phyloP scores from a whole-genome alignment of 768 basidiomycete genomes.

The Exidia glandulosa region DNA sequence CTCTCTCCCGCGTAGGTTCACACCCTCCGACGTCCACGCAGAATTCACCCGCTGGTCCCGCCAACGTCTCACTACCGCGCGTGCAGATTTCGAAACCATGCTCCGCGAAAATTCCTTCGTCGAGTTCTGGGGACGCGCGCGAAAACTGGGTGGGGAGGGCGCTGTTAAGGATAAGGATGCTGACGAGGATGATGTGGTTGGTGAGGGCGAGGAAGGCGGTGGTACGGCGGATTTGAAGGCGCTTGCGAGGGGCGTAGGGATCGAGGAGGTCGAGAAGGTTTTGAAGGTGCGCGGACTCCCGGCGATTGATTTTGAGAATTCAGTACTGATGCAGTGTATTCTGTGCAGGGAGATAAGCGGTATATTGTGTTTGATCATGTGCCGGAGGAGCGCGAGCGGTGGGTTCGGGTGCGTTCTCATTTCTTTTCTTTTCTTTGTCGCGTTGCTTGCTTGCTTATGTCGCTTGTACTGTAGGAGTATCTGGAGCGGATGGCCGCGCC shows the following conservation, averaged over 20 bases:
- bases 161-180: constrained; percentile 55
- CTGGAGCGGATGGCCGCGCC: constrained; percentile 57
- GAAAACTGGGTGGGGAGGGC: constrained; percentile 70
- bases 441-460: constrained; percentile 1
- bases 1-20: too few species aligned
- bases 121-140: constrained; percentile 90
- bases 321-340: too few species aligned
- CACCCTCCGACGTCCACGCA: constrained; percentile 33
- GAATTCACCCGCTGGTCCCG: constrained; percentile 78
- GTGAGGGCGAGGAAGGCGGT: constrained; percentile 48
- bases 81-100: constrained; percentile 77
- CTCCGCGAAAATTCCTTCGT: constrained; percentile 84
- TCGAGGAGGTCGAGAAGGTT: constrained; percentile 78
- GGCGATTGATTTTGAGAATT: background rate
- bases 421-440: background rate
- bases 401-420: constrained; percentile 70
- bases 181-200: constrained; percentile 45
- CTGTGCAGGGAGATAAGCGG: constrained; percentile 73
- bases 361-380: constrained; percentile 81
- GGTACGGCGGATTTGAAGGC: constrained; percentile 80
- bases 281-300: constrained; percentile 53
- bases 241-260: constrained; percentile 76
- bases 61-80: constrained; percentile 44
- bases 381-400: constrained; percentile 72
- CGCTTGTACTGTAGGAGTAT: constrained; percentile 42